A percentile compares a stretch with the other conserved stretches of the same genome.
phyloP scores from a whole-genome alignment of 78 protist species.

The Capsaspora owczarzaki region DNA sequence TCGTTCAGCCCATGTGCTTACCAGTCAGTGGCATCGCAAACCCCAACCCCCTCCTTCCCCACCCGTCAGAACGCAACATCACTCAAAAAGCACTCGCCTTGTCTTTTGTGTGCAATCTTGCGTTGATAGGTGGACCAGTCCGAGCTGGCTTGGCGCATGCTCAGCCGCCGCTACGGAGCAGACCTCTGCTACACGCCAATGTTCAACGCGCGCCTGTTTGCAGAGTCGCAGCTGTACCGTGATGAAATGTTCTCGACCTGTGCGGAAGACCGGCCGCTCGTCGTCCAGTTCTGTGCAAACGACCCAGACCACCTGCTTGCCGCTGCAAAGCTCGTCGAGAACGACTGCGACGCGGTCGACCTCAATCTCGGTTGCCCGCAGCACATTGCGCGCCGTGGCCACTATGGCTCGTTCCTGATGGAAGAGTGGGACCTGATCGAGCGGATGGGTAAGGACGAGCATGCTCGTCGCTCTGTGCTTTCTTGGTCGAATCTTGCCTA shows the following conservation, averaged over 20 bases:
- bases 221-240: slow-evolving; percentile 4
- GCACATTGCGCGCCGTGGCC: slow-evolving; percentile 5
- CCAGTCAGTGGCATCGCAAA: no score
- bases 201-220: slow-evolving; percentile 18
- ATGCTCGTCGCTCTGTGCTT: neutral
- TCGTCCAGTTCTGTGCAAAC: slow-evolving; percentile 57
- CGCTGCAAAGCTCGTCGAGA: slow-evolving; percentile 37
- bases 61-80: no score
- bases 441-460: neutral
- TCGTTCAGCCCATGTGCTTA: no score
- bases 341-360: slow-evolving; percentile 38
- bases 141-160: slow-evolving; percentile 67
- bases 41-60: no score
- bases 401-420: slow-evolving; percentile 23
- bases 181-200: slow-evolving; percentile 55
- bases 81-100: no score
- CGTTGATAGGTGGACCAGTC: slow-evolving; percentile 49
- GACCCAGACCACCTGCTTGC: slow-evolving; percentile 41
- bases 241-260: neutral
- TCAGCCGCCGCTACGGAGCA: slow-evolving; percentile 30
- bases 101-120: neutral
- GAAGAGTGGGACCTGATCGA: slow-evolving; percentile 47
- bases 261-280: slow-evolving; percentile 50
- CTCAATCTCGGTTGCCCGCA: slow-evolving; percentile 79
- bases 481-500: neutral